These are phyloP conservation scores for Litchi chinensis DNA, from an alignment of 345 rosid genomes.

Conservation along the genomic window DNA sequence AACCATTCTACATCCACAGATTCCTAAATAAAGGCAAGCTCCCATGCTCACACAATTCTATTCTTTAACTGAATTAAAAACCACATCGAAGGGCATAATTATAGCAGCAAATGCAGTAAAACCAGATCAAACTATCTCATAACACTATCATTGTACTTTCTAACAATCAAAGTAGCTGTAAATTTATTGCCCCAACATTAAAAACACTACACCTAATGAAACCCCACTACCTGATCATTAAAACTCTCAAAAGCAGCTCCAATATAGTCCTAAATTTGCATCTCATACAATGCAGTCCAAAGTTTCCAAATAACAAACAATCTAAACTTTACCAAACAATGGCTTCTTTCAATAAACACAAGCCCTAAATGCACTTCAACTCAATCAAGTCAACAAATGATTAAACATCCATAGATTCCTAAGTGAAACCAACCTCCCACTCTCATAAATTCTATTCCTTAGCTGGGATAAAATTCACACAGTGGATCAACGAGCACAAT, in stretches of 20 bases:
- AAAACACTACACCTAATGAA: background rate
- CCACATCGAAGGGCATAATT: background rate
- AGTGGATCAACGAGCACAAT: background rate
- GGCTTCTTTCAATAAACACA: too few relatives aligned
- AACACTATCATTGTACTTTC: background rate
- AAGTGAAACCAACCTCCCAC: too few relatives aligned
- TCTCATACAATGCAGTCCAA: background rate
- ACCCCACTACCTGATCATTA: background rate
- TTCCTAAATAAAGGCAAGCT: background rate
- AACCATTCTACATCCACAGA: constrained; percentile 2
- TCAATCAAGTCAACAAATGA: too few relatives aligned
- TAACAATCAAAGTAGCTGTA: background rate
- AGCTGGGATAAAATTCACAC: background rate
- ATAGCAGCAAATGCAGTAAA: background rate
- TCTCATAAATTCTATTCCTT: too few relatives aligned
- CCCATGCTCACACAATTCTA: background rate
- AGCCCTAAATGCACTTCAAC: too few relatives aligned
- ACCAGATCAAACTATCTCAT: background rate
- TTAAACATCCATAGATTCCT: too few relatives aligned
- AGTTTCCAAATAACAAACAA: background rate
- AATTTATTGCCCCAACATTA: background rate
- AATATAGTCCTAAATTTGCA: background rate
- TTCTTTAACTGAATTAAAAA: background rate
- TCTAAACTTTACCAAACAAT: background rate
- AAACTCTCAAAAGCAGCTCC: background rate